These are phyloP conservation scores for Calocybe gangraenosa DNA, from an alignment of 768 basidiomycete species.

Conservation along the genomic window DNA sequence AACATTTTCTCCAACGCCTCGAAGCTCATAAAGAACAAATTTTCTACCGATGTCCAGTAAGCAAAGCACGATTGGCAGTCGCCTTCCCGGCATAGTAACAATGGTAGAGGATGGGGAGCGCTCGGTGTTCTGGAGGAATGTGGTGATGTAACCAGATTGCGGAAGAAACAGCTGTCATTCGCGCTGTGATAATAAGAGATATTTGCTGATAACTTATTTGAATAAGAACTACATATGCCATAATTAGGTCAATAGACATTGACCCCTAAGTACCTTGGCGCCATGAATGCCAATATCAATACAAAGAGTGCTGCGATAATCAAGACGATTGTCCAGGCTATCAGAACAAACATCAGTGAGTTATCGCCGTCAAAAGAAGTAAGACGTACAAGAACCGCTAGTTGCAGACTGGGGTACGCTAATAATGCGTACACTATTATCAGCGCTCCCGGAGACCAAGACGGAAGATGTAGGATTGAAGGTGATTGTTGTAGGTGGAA, in stretches of 20 bases:
- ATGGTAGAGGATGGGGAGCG: too few relatives aligned
- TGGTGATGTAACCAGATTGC: too few relatives aligned
- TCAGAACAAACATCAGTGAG: background rate
- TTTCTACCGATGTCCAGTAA: too few relatives aligned
- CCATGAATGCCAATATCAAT: constrained; percentile 37
- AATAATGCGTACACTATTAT: constrained; percentile 81
- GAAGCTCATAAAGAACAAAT: too few relatives aligned
- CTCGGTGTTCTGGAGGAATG: too few relatives aligned
- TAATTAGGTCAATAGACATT: constrained; percentile 11
- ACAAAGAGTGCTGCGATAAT: constrained; percentile 39
- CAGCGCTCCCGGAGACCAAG: constrained; percentile 86
- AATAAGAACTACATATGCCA: constrained; percentile 4
- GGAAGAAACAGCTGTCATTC: too few relatives aligned
- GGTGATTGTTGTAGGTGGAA: constrained; percentile 83
- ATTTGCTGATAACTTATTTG: too few relatives aligned
- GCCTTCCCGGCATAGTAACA: too few relatives aligned
- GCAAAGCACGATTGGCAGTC: too few relatives aligned
- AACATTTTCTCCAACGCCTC: too few relatives aligned
- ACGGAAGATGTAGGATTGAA: constrained; percentile 84
- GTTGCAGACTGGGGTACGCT: constrained; percentile 54
- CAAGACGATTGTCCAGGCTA: constrained; percentile 28
- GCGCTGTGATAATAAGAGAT: too few relatives aligned
- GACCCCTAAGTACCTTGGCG: constrained; percentile 23
- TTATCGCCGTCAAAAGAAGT: background rate
- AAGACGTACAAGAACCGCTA: constrained; percentile 48